These are phyloP conservation scores for Punica granatum DNA, from an alignment of 345 rosid species.

Conservation along the genomic window DNA sequence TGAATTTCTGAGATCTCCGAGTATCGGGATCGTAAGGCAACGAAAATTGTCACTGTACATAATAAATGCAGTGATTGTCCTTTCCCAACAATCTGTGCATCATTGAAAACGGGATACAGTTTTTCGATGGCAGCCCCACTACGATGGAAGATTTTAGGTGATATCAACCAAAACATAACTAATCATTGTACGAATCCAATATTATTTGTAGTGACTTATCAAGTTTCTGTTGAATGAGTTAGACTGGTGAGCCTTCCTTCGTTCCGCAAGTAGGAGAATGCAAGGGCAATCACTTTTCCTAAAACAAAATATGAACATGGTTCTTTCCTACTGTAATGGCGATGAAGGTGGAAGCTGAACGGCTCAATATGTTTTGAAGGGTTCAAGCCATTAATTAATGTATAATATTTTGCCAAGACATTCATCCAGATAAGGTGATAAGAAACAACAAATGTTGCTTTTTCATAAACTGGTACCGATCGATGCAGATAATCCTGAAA, in stretches of 20 bases:
- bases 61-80: conserved; percentile 3
- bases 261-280: no score
- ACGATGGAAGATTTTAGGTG: not conserved
- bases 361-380: no score
- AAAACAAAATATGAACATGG: no score
- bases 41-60: not conserved
- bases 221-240: not conserved
- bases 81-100: not conserved
- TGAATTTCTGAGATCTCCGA: no score
- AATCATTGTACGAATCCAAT: conserved; percentile 3
- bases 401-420: no score
- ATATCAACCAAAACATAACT: not conserved
- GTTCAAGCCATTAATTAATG: no score
- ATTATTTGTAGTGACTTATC: not conserved
- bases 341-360: no score
- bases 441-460: not conserved
- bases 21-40: no score
- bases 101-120: not conserved
- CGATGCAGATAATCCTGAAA: not conserved
- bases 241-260: not conserved
- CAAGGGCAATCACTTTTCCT: no score
- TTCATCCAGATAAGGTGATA: not conserved
- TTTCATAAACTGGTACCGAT: not conserved
- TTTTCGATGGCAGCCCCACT: not conserved
- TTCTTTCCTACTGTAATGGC: not conserved